phyloP scores from a whole-genome alignment of 495 filamentous ascomycete genomes.

The Neurospora hispaniola region DNA sequence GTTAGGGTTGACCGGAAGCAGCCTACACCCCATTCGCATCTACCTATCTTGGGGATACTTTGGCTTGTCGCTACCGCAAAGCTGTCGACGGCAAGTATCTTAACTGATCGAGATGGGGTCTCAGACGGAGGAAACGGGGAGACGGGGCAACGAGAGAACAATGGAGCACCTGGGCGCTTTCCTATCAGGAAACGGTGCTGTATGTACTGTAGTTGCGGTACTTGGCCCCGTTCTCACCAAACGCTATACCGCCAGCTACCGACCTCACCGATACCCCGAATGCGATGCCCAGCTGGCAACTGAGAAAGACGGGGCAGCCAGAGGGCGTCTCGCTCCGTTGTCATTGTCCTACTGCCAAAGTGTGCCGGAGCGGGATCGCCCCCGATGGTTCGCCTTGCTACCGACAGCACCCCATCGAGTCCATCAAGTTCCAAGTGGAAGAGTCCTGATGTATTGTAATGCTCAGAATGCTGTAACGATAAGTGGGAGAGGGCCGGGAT shows the following conservation, averaged over 20 bases:
- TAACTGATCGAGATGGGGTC: not conserved
- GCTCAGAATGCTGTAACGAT: not conserved
- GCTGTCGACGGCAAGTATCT: not conserved
- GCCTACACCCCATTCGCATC: conserved; percentile 5
- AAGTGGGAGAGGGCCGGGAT: not conserved
- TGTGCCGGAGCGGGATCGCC: conserved; percentile 9
- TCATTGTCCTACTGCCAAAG: not conserved
- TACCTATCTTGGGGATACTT: not conserved
- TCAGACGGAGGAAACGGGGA: not conserved
- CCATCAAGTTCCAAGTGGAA: not conserved
- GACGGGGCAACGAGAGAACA: not conserved
- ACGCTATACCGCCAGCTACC: conserved; percentile 4
- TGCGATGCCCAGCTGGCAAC: not conserved
- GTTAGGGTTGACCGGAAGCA: conserved; percentile 13
- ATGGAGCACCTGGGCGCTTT: not conserved
- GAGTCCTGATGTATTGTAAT: not conserved
- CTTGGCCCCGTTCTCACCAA: conserved; percentile 4
- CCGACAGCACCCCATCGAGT: not conserved
- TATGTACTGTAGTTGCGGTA: conserved; percentile 8
- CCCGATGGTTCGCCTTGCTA: not conserved
- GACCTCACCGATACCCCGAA: conserved; percentile 1
- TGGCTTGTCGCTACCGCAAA: not conserved
- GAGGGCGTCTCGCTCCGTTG: not conserved
- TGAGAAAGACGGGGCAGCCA: not conserved
- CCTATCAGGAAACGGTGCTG: not conserved